Base-by-base conservation (phyloP, 2,329 filamentous ascomycete genomes). In the Alternaria brassicae region DNA sequence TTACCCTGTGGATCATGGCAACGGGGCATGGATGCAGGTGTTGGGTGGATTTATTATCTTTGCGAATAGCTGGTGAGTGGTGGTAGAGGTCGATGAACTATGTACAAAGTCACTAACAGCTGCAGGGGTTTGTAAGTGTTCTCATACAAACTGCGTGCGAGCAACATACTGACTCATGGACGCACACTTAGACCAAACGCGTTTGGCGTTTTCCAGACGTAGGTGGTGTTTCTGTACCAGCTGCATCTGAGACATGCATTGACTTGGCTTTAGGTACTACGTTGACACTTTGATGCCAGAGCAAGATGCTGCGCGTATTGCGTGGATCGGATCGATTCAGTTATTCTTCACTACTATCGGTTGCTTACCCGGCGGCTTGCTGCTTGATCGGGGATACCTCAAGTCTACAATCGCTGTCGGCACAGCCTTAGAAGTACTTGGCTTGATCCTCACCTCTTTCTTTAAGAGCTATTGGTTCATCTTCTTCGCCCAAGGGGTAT, bases 1-100 rank as follows among this genome's bases (percentile, higher is more conserved):
- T 32, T 65, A 65, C 23, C 57, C 57, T 2, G 28, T 75, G 39
- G 66, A 68, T 70, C 59, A 58, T 53, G 80, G 80, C 2, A 61
- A 74, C 13, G 69, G 61, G 39, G 79, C 80, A 15, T 81, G 79
- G 80, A 64, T 81, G 30, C 79, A 81, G 59, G 80, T 81, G 2
- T 47, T 79, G 12, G 77, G 76, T n/a, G 68, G 70, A 25, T 81
- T 80, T 66, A 77, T 80, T 40, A 53, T 81, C 6, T 81, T 81
- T 67, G 77, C 78, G 53, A 80, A 80, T 53, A 74, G 75, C 27
- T 81, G 78, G 77, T 60, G 30, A 30, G 55, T 40, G 9, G 2
- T 23, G 19, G 3, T 12, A 2, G 15, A 40, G 19, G 5, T n/a
- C 10, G 10, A 13, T 15, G 3, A 15, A 13, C 3, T 10, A 41